These are phyloP conservation scores for Auriscalpium vulgare DNA, from an alignment of 768 basidiomycete species.

Conservation along the genomic window DNA sequence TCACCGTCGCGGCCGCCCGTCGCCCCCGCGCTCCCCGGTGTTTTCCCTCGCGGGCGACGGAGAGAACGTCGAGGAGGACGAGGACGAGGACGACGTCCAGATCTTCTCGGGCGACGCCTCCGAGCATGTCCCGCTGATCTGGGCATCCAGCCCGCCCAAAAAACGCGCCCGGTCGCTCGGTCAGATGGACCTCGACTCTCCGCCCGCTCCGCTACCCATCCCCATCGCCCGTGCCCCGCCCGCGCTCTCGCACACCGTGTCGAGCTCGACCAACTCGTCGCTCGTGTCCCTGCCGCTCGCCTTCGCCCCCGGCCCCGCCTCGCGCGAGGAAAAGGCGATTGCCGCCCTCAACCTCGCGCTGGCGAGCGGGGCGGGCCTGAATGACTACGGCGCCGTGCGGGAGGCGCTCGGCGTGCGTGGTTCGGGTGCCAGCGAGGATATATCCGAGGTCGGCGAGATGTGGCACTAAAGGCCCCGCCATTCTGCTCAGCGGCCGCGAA, in stretches of 20 bases:
- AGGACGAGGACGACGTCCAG: conserved; percentile 48
- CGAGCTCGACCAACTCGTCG: conserved; percentile 33
- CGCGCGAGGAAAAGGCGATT: conserved; percentile 50
- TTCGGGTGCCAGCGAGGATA: conserved; percentile 25
- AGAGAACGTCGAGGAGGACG: conserved; percentile 28
- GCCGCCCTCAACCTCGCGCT: conserved; percentile 52
- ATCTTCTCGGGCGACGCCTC: conserved; percentile 39
- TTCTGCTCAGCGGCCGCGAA: too few species aligned
- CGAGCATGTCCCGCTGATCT: conserved; percentile 1
- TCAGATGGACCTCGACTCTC: conserved; percentile 32
- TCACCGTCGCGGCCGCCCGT: conserved; percentile 2
- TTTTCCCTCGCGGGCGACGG: conserved; percentile 3
- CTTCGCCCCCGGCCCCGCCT: conserved; percentile 14
- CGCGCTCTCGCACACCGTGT: conserved; percentile 27
- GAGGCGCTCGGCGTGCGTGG: conserved; percentile 25
- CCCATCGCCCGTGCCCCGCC: conserved; percentile 22
- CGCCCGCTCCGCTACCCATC: conserved; percentile 25
- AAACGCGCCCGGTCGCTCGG: conserved; percentile 40
- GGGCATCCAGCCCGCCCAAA: conserved; percentile 20
- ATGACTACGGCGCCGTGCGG: conserved; percentile 46
- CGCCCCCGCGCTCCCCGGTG: neutral
- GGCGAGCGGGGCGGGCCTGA: conserved; percentile 56
- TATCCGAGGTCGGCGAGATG: conserved; percentile 46
- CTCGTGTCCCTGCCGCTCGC: conserved; percentile 28
- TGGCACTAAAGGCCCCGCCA: conserved; percentile 33